A percentile compares a stretch with the other conserved stretches of the same genome.
Conservation (phyloP, 768 basidiomycete species). For the Gloeophyllum trabeum region DNA sequence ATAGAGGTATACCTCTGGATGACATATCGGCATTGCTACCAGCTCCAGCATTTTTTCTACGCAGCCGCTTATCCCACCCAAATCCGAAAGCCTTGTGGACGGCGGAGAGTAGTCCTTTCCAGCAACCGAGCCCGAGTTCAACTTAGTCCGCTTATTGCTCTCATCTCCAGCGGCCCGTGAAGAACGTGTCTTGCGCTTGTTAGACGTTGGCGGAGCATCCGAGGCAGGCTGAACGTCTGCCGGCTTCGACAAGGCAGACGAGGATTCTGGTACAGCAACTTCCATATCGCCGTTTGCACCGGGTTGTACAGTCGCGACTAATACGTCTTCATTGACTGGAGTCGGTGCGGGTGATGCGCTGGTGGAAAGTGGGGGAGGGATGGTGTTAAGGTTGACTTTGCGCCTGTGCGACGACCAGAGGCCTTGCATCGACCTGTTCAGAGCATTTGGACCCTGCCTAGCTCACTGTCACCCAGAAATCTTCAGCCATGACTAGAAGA, state of each 20-base stretch:
- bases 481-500: too few species aligned
- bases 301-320: neutral
- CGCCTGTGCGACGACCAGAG: slow-evolving; percentile 63
- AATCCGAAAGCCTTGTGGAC: slow-evolving; percentile 62
- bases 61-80: slow-evolving; percentile 80
- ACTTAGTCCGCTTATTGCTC: slow-evolving; percentile 55
- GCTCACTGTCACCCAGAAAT: slow-evolving; percentile 10
- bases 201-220: slow-evolving; percentile 15
- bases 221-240: too few species aligned
- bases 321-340: slow-evolving; percentile 2
- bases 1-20: slow-evolving; percentile 91
- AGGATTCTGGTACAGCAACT: neutral
- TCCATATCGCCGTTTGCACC: neutral
- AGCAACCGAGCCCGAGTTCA: slow-evolving; percentile 63
- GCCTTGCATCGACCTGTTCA: slow-evolving; percentile 74
- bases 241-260: slow-evolving; percentile 2
- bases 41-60: slow-evolving; percentile 92
- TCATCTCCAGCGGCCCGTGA: slow-evolving; percentile 44
- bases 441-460: slow-evolving; percentile 64
- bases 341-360: slow-evolving; percentile 5
- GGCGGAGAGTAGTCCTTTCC: slow-evolving; percentile 53
- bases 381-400: slow-evolving; percentile 61
- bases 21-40: slow-evolving; percentile 90
- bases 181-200: slow-evolving; percentile 57
- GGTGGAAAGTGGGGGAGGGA: slow-evolving; percentile 18